Evolutionary conservation across 345 rosid species (phyloP).

Genomic region (Lepidium didymum): DNA sequence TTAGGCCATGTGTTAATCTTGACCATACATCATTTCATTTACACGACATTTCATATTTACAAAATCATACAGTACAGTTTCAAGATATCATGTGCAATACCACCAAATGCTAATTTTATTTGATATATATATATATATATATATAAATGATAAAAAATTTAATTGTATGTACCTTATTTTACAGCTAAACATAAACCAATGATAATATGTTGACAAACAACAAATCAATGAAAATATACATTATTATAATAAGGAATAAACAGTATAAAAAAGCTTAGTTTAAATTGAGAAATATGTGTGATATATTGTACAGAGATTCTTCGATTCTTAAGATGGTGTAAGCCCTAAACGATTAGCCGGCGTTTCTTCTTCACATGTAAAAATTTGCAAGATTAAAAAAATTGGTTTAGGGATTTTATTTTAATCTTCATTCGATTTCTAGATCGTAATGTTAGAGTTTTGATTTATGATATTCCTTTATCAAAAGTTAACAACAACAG

Average conservation of each 20-base stretch:
- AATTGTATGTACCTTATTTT: background rate
- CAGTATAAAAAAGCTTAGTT: background rate
- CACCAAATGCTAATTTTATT: background rate
- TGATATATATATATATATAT: background rate
- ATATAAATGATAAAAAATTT: background rate
- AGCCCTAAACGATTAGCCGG: too few species aligned
- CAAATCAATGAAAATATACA: background rate
- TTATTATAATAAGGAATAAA: background rate
- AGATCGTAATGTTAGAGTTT: too few species aligned
- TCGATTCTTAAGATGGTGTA: too few species aligned
- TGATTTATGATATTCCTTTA: too few species aligned
- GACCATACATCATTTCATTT: constrained; percentile 26
- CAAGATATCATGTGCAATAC: background rate
- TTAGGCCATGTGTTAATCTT: constrained; percentile 22
- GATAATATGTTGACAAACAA: background rate
- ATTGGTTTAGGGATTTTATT: too few species aligned
- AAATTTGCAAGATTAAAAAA: too few species aligned
- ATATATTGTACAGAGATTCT: too few species aligned
- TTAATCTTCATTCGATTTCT: too few species aligned
- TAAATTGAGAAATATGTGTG: background rate
- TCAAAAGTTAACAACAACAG: too few species aligned
- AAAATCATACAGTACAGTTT: background rate
- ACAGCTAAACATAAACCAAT: background rate
- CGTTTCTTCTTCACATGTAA: too few species aligned
- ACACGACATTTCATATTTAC: background rate